Conservation (phyloP, 176 grass and related monocot species). For the Ensete ventricosum region DNA sequence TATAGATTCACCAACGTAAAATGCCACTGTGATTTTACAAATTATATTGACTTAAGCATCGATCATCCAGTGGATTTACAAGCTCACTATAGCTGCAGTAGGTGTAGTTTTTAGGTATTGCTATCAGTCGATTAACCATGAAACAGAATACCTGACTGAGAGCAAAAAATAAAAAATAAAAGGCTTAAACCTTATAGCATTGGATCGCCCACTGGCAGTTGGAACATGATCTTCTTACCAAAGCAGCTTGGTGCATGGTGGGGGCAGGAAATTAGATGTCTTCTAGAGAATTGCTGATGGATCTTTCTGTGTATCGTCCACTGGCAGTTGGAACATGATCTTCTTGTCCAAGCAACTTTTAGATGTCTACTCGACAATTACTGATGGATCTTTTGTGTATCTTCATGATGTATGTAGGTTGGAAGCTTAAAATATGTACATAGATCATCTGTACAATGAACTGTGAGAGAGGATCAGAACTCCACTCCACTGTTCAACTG, state of each 20-base stretch:
- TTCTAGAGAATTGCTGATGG: neutral
- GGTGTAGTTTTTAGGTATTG: too few relatives aligned
- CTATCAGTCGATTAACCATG: too few relatives aligned
- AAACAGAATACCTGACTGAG: too few relatives aligned
- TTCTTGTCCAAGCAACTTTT: neutral
- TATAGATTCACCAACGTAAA: too few relatives aligned
- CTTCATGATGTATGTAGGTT: neutral
- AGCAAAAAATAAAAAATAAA: too few relatives aligned
- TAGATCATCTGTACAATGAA: neutral
- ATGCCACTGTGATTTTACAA: too few relatives aligned
- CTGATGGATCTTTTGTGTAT: neutral
- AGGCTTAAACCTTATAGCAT: neutral
- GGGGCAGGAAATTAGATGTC: neutral
- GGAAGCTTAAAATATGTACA: constrained; percentile 2
- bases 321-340: too few relatives aligned
- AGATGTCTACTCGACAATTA: neutral
- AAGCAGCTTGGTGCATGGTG: neutral
- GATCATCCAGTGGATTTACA: too few relatives aligned
- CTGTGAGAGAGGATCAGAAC: constrained; percentile 26
- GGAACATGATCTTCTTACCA: too few relatives aligned
- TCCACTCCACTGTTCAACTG: constrained; percentile 67
- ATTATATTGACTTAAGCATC: too few relatives aligned
- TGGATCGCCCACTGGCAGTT: too few relatives aligned
- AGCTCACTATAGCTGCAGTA: too few relatives aligned
- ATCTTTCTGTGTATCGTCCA: neutral